Evolutionary conservation across 2,329 filamentous ascomycete species (phyloP).

Genomic region (Alternaria incomplexa): DNA sequence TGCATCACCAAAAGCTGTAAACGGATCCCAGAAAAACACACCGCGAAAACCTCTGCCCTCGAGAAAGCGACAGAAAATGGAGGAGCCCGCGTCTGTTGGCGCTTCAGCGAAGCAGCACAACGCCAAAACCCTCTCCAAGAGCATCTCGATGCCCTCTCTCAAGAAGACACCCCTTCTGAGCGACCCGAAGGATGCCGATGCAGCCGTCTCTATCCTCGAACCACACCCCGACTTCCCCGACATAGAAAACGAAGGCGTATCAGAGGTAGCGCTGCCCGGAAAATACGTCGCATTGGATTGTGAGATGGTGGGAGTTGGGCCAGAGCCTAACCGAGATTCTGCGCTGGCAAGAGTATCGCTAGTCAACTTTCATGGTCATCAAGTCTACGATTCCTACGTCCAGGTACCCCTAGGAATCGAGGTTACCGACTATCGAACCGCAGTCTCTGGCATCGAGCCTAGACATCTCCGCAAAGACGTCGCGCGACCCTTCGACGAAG

Average conservation of each 20-base stretch:
- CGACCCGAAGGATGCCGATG: slow-evolving; percentile 62
- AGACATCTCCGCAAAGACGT: slow-evolving; percentile 67
- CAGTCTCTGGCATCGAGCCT: slow-evolving; percentile 80
- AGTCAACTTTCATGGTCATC: slow-evolving; percentile 91
- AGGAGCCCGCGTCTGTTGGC: slow-evolving; percentile 42
- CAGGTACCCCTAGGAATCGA: slow-evolving; percentile 68
- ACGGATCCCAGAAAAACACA: slow-evolving; percentile 36
- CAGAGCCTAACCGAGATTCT: slow-evolving; percentile 68
- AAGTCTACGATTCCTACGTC: slow-evolving; percentile 94
- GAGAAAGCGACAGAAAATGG: slow-evolving; percentile 49
- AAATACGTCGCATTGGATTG: slow-evolving; percentile 95
- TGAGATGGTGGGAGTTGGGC: slow-evolving; percentile 93
- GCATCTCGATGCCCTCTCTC: slow-evolving; percentile 43
- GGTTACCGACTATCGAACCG: slow-evolving; percentile 90
- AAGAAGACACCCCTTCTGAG: slow-evolving; percentile 56
- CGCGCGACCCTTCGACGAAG: slow-evolving; percentile 69
- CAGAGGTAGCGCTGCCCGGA: slow-evolving; percentile 69
- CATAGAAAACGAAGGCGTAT: slow-evolving; percentile 52
- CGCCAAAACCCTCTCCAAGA: slow-evolving; percentile 52
- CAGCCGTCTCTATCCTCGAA: slow-evolving; percentile 58
- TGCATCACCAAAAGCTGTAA: slow-evolving; percentile 35
- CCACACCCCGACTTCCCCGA: slow-evolving; percentile 49
- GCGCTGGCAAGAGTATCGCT: slow-evolving; percentile 85
- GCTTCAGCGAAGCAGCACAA: slow-evolving; percentile 42
- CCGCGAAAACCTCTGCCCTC: slow-evolving; percentile 24